Conservation (phyloP, 2,329 filamentous ascomycete genomes). For the Ascochyta rabiei region DNA sequence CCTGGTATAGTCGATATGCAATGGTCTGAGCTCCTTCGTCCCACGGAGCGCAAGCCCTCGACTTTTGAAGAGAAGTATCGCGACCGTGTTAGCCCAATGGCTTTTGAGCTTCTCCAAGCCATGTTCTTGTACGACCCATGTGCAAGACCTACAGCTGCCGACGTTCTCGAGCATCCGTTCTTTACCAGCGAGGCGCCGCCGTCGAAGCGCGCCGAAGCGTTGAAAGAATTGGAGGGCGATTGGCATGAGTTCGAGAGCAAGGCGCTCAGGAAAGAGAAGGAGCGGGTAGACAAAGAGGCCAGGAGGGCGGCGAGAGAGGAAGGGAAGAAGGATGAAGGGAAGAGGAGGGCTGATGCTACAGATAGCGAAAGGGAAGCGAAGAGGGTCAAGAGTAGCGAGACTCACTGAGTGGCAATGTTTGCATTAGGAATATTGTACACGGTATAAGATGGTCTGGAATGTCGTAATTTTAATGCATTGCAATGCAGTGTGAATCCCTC, state of each 20-base stretch:
- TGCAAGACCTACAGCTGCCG: slow-evolving; percentile 79
- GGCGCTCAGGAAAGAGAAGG: slow-evolving; percentile 87
- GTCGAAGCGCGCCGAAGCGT: slow-evolving; percentile 79
- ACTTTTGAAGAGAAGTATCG: slow-evolving; percentile 84
- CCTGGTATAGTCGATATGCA: slow-evolving; percentile 90
- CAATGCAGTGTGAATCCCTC: too few species aligned
- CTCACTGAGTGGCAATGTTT: neutral
- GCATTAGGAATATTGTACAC: neutral
- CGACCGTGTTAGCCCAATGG: slow-evolving; percentile 76
- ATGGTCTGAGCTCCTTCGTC: slow-evolving; percentile 92
- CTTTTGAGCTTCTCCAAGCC: slow-evolving; percentile 78
- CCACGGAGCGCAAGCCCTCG: slow-evolving; percentile 72
- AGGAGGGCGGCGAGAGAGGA: slow-evolving; percentile 47
- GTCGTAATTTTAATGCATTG: neutral
- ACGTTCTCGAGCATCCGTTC: slow-evolving; percentile 86
- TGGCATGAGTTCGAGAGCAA: slow-evolving; percentile 99
- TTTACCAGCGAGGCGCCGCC: slow-evolving; percentile 82
- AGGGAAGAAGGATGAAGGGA: slow-evolving; percentile 45
- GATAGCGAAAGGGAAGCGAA: slow-evolving; percentile 43
- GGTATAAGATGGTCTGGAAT: neutral
- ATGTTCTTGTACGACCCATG: slow-evolving; percentile 92
- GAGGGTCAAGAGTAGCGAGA: slow-evolving; percentile 36
- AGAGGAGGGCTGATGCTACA: slow-evolving; percentile 39
- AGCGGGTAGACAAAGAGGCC: slow-evolving; percentile 67
- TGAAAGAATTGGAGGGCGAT: slow-evolving; percentile 83